Conservation (phyloP, 805 yeast genomes). For the Candida michaelii region DNA sequence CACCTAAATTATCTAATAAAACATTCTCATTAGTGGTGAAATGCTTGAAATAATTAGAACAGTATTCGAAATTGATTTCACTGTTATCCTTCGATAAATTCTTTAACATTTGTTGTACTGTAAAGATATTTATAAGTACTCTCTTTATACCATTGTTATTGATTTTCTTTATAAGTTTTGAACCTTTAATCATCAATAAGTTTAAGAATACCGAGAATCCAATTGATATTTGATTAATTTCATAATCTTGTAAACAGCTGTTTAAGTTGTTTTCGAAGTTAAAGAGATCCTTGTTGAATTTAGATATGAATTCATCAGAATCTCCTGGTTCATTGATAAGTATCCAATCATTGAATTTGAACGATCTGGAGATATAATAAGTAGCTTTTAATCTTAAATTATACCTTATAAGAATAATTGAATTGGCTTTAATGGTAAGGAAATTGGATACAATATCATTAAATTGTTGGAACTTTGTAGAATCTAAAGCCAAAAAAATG, state of each 20-base stretch:
- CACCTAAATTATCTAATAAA: slow-evolving; percentile 32
- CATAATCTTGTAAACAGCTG: slow-evolving; percentile 31
- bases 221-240: slow-evolving; percentile 29
- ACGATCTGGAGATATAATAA: slow-evolving; percentile 51
- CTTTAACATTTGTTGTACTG: slow-evolving; percentile 68
- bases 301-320: slow-evolving; percentile 54
- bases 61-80: slow-evolving; percentile 49
- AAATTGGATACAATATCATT: slow-evolving; percentile 34
- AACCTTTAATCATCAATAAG: slow-evolving; percentile 50
- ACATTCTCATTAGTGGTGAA: slow-evolving; percentile 50
- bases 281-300: slow-evolving; percentile 50
- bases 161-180: slow-evolving; percentile 48
- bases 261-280: slow-evolving; percentile 45
- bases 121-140: slow-evolving; percentile 58
- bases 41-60: slow-evolving; percentile 57
- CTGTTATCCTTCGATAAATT: slow-evolving; percentile 53
- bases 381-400: slow-evolving; percentile 56
- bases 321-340: slow-evolving; percentile 56
- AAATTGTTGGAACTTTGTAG: slow-evolving; percentile 33
- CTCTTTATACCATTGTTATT: slow-evolving; percentile 61
- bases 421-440: slow-evolving; percentile 33
- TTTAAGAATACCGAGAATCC: slow-evolving; percentile 57
- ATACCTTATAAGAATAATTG: slow-evolving; percentile 52
- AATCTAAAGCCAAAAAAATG: slow-evolving; percentile 33
- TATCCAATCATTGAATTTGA: slow-evolving; percentile 50